These are phyloP conservation scores for Penicillium olsonii DNA, from an alignment of 2,329 filamentous ascomycete species.

Conservation along the genomic window DNA sequence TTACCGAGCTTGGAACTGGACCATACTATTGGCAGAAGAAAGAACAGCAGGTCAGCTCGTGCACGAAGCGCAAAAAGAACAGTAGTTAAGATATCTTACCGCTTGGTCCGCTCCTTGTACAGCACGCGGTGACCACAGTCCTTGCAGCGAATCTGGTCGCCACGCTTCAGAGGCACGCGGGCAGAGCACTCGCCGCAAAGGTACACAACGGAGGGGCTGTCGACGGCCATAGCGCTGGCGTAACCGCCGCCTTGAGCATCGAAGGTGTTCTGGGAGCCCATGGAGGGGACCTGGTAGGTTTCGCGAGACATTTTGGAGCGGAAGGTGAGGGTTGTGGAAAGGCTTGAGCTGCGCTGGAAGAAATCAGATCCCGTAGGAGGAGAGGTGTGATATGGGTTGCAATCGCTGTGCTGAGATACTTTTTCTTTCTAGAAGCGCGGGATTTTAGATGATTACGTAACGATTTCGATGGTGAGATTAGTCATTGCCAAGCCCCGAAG, in stretches of 20 bases:
- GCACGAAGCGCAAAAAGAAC: slow-evolving; percentile 4
- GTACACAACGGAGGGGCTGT: slow-evolving; percentile 65
- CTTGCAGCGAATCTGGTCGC: slow-evolving; percentile 81
- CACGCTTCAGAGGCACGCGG: slow-evolving; percentile 72
- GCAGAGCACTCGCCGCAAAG: slow-evolving; percentile 83
- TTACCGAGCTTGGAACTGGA: slow-evolving; percentile 95
- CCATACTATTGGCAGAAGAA: slow-evolving; percentile 72
- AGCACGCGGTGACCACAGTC: slow-evolving; percentile 93
- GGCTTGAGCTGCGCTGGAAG: not conserved
- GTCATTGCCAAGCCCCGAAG: not conserved
- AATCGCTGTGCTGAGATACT: slow-evolving; percentile 1
- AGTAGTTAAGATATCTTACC: slow-evolving; percentile 59
- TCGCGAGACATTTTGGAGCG: slow-evolving; percentile 65
- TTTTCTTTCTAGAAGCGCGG: slow-evolving; percentile 13
- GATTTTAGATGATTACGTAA: slow-evolving; percentile 7
- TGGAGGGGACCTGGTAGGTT: slow-evolving; percentile 72
- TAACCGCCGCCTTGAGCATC: slow-evolving; percentile 41
- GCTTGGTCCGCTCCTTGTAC: slow-evolving; percentile 97
- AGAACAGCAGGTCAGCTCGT: slow-evolving; percentile 14
- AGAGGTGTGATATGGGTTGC: not conserved
- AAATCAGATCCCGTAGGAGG: not conserved
- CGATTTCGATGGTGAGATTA: not conserved
- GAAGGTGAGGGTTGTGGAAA: not conserved
- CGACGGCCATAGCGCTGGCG: slow-evolving; percentile 44
- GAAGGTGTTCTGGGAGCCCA: slow-evolving; percentile 43